Evolutionary conservation across 1,284 basidiomycete species (phyloP), one percentile per base, ranked within the genome.

Genomic region (Tylopilus sp.): DNA sequence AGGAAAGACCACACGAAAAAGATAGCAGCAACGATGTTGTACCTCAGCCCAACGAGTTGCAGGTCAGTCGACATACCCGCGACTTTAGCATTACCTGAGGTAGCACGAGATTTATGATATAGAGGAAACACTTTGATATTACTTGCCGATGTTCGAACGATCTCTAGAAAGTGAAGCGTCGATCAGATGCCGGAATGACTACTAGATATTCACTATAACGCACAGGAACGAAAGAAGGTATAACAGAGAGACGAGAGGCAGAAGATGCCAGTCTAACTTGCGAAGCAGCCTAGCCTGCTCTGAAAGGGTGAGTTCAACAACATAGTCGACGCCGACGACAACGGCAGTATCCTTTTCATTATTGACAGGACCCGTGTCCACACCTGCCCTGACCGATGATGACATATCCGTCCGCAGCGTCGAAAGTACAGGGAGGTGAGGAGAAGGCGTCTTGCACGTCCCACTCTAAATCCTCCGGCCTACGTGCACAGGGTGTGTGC

Each of bases 151-250:
- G 56, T 74, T 74, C 7, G 61, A 57, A 32, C 72, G 74, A 52
- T 74, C 74, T 29, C 72, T 76, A 52, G n/a, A 43, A 24, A 43
- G 25, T 17, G 37, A 36, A 24, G 25, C 20, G 14, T n/a, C n/a
- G 13, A 5, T 60, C 45, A 52, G 31, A 53, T 10, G 4, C 4
- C 5, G 22, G 41, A 14, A 7, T 17, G 11, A 9, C 24, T n/a
- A 7, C n/a, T 7, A 19, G 26, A 46, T 5, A 1, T 36, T 36
- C 14, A 32, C 26, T 2, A 36, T 19, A 29, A 67, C 79, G 65
- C 58, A 82, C 80, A 81, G 60, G 61, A 81, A 82, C 2, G 76
- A 81, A 51, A 81, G 74, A 37, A 87, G 74, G 63, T 86, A 86
- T n/a, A 87, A 70, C 25, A 85, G 61, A 8, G 78, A 76, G 37